Base-by-base conservation (phyloP, 306 rosid genomes). In the Glycyrrhiza uralensis region DNA sequence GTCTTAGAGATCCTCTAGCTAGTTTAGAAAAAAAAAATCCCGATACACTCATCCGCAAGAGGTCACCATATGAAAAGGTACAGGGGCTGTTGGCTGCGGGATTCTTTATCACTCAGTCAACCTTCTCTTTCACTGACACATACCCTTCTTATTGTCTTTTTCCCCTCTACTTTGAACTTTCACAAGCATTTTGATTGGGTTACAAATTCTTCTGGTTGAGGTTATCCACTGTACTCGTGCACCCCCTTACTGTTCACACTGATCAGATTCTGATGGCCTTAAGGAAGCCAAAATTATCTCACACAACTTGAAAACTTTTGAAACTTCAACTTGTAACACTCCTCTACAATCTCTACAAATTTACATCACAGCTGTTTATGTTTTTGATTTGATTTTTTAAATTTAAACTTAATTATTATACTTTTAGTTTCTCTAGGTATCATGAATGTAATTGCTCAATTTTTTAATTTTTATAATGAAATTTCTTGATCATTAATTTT, bases 21-120 rank as follows among this genome's bases (percentile, higher is more conserved):
- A n/a, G n/a, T n/a, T n/a, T n/a, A n/a, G n/a, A n/a, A n/a, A n/a
- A n/a, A n/a, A n/a, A n/a, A n/a, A n/a, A n/a, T n/a, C n/a, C n/a
- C n/a, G n/a, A n/a, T n/a, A n/a, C n/a, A n/a, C n/a, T n/a, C n/a
- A n/a, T n/a, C n/a, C n/a, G n/a, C n/a, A n/a, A n/a, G n/a, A n/a
- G n/a, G n/a, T n/a, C n/a, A n/a, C n/a, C n/a, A n/a, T n/a, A n/a
- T 10, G 30, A 35, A 61, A 35, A 61, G 4, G 19, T 1, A 19
- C 12, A 23, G 22, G 2, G 12, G 26, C 8, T 45, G 78, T 20
- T 32, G 70, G 63, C 44, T 67, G 80, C 15, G 12, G n/a, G 66
- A 8, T 60, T 42, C 50, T 46, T 58, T 26, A 2, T 59, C 7
- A 55, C 54, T 57, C 4, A 5, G 74, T 67, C 80, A 67, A 46